Evolutionary conservation across 129 eudicot species (phyloP).

Genomic region (Deinandra increscens): DNA sequence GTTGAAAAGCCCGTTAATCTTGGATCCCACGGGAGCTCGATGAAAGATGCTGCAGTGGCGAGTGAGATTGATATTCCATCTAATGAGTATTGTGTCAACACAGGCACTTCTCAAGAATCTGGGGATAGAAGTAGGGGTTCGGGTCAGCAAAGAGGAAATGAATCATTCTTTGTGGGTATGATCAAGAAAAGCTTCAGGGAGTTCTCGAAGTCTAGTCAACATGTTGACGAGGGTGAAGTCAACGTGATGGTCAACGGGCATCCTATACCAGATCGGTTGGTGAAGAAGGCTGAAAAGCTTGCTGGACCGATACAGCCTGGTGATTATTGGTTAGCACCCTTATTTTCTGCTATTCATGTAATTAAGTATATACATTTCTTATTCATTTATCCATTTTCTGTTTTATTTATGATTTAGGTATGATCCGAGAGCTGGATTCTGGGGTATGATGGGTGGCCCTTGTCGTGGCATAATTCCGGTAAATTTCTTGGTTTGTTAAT

Average conservation of each 20-base stretch:
- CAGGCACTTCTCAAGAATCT: conserved; percentile 68
- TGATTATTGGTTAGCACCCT: conserved; percentile 71
- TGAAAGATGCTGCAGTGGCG: conserved; percentile 63
- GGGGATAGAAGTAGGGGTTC: conserved; percentile 50
- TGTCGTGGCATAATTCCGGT: conserved; percentile 98
- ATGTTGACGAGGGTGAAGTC: conserved; percentile 42
- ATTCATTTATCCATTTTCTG: background rate
- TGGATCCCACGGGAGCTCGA: conserved; percentile 40
- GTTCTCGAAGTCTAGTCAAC: conserved; percentile 46
- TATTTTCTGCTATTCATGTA: conserved; percentile 8
- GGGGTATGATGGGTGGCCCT: conserved; percentile 97
- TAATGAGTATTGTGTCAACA: conserved; percentile 65
- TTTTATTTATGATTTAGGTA: conserved; percentile 50
- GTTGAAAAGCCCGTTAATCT: conserved; percentile 34
- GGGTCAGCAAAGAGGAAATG: conserved; percentile 50
- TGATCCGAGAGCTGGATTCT: conserved; percentile 90
- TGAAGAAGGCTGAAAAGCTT: conserved; percentile 81
- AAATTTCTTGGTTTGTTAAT: conserved; percentile 12
- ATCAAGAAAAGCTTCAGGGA: conserved; percentile 67
- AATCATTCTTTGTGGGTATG: conserved; percentile 54
- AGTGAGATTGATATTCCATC: conserved; percentile 84
- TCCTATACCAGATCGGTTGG: conserved; percentile 66
- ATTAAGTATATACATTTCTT: background rate
- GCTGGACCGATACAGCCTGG: conserved; percentile 89
- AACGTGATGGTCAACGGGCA: conserved; percentile 81